Conservation (phyloP, 768 basidiomycete species). For the Wakefieldia striispora region DNA sequence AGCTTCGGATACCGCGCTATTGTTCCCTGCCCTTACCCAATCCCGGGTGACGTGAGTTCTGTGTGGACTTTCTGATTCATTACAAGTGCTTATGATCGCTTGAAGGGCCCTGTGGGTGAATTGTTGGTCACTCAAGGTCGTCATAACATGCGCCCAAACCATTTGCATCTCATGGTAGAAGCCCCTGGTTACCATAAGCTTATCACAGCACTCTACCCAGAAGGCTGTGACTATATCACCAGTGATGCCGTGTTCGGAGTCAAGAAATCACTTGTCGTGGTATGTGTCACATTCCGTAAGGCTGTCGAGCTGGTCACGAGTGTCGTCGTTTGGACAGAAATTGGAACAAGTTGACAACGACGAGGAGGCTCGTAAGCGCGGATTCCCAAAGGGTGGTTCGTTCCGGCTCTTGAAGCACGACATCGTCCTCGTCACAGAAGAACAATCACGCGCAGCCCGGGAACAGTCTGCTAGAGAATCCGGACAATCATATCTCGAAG, state of each 20-base stretch:
- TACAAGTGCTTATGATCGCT: constrained; percentile 7
- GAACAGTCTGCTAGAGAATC: constrained; percentile 14
- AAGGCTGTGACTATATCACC: constrained; percentile 60
- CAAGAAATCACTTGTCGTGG: constrained; percentile 73
- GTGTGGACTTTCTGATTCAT: constrained; percentile 3
- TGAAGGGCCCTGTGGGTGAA: constrained; percentile 66
- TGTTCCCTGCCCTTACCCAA: constrained; percentile 67
- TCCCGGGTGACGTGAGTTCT: constrained; percentile 60
- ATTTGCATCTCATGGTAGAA: constrained; percentile 72
- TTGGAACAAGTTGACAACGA: constrained; percentile 53
- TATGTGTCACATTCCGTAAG: constrained; percentile 34
- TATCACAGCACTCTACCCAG: constrained; percentile 70
- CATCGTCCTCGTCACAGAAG: constrained; percentile 43
- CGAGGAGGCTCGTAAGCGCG: constrained; percentile 50
- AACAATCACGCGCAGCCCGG: constrained; percentile 36
- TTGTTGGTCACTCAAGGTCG: constrained; percentile 55
- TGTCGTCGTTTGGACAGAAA: constrained; percentile 35
- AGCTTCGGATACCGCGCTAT: constrained; percentile 69
- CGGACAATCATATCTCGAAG: not conserved
- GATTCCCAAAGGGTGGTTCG: constrained; percentile 42
- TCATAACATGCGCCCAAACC: constrained; percentile 78
- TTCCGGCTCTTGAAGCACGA: constrained; percentile 50
- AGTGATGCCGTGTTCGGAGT: constrained; percentile 85
- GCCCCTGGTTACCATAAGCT: constrained; percentile 74
- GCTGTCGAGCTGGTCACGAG: not conserved